Evolutionary conservation across 2,329 filamentous ascomycete species (phyloP), one percentile per base, ranked within the genome.

Genomic region (Fusarium sp.): DNA sequence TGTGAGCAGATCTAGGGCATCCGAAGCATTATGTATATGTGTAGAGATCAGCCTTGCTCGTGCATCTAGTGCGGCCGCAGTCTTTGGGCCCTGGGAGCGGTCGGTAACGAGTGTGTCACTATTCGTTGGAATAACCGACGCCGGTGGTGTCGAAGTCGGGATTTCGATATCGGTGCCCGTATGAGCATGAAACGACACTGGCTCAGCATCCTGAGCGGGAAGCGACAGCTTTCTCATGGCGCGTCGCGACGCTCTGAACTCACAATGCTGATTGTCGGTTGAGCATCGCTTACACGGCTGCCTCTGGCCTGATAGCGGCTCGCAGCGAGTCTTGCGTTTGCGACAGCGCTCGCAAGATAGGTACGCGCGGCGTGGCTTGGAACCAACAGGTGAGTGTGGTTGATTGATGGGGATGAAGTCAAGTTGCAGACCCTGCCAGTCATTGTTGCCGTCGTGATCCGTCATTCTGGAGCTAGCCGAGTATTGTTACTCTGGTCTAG

Each of bases 281-380:
- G 50, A 30, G n/a, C 65, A 66, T 47, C 65, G 27, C n/a, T 21
- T 23, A 23, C 65, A 68, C 10, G 41, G 40, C 21, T 49, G 37
- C 8, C 20, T 48, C 37, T 34, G 43, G 12, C 12, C 28, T n/a
- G n/a, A n/a, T n/a, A n/a, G n/a, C 6, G 66, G 63, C 18, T 68
- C 63, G 18, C 66, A 68, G 0, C 58, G 58, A 45, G 55, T 50
- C 41, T 68, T 68, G 23, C 63, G 66, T n/a, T 47, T 68, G 14
- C 66, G 47, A 10, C 63, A 68, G 3, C 66, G 66, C 16, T 55
- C 58, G 8, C 37, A 42, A 7, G 41, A 42, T 14, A 42, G n/a
- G 41, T 42, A 42, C 12, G 41, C n/a, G 12, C 41, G 41, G 7
- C 41, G 41, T 7, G n/a, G 41, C n/a, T 42, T 42, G 7, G 41